Percentiles rank a stretch among this genome's conserved stretches.
These are phyloP conservation scores for Geosmithia morbida DNA, from an alignment of 2,329 filamentous ascomycete species.

Conservation along the genomic window DNA sequence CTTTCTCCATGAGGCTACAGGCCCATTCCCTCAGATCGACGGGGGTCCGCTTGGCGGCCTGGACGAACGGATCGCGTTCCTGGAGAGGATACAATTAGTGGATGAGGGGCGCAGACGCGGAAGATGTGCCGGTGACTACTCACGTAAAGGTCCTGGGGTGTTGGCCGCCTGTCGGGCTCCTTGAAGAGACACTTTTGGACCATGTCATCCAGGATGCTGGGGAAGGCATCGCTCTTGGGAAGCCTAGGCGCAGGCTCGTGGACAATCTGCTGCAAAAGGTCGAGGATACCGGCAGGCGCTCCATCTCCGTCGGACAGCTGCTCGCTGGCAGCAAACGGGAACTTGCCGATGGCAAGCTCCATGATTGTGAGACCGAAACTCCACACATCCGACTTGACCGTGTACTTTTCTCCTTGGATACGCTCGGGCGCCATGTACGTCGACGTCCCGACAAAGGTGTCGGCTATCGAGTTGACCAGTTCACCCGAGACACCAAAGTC, in stretches of 20 bases:
- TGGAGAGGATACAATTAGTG: conserved; percentile 17
- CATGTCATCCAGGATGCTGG: conserved; percentile 87
- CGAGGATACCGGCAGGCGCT: conserved; percentile 85
- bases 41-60: conserved; percentile 90
- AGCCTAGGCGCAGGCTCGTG: conserved; percentile 87
- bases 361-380: conserved; percentile 91
- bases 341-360: conserved; percentile 95
- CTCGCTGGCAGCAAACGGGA: conserved; percentile 74
- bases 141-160: conserved; percentile 86
- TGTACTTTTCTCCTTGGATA: conserved; percentile 94
- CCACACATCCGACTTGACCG: conserved; percentile 97
- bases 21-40: conserved; percentile 93
- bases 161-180: conserved; percentile 75
- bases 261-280: conserved; percentile 93
- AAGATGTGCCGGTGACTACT: conserved; percentile 17
- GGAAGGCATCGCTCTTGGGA: conserved; percentile 95
- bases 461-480: conserved; percentile 92
- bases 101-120: background rate
- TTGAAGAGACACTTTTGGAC: conserved; percentile 93
- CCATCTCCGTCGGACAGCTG: conserved; percentile 59
- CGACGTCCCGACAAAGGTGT: conserved; percentile 95
- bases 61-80: conserved; percentile 89
- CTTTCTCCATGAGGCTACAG: conserved; percentile 80
- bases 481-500: conserved; percentile 99
- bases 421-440: conserved; percentile 99